These are phyloP conservation scores for Lepidium africanum DNA, from an alignment of 345 rosid species.

Conservation along the genomic window DNA sequence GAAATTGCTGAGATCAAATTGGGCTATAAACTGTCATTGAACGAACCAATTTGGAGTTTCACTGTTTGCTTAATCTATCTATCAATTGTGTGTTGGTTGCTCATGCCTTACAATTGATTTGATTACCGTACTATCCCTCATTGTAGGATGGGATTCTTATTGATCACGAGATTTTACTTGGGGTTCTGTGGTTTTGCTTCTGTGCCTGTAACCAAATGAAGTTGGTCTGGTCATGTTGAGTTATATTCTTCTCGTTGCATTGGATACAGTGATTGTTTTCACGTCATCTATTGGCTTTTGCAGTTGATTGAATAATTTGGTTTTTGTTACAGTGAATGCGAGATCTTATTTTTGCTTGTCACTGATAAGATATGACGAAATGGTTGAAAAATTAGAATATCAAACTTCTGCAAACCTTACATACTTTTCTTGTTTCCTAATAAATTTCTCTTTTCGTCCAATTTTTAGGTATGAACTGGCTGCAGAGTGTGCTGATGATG, in stretches of 20 bases:
- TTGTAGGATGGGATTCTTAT: too few species aligned
- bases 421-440: neutral
- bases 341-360: neutral
- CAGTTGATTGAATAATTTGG: neutral
- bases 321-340: neutral
- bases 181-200: too few species aligned
- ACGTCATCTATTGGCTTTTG: neutral
- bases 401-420: neutral
- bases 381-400: neutral
- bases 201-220: too few species aligned
- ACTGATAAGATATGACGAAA: neutral
- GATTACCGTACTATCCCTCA: too few species aligned
- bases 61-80: neutral
- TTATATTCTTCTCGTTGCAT: neutral
- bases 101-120: too few species aligned
- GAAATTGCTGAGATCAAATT: neutral
- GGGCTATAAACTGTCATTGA: neutral
- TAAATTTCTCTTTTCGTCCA: neutral
- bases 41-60: constrained; percentile 11
- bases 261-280: neutral
- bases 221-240: neutral
- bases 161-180: too few species aligned
- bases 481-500: constrained; percentile 92
- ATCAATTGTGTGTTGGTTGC: constrained; percentile 1
- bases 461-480: constrained; percentile 69